Conservation (phyloP, 1,284 basidiomycete genomes). For the Ceratobasidium theobromae region DNA sequence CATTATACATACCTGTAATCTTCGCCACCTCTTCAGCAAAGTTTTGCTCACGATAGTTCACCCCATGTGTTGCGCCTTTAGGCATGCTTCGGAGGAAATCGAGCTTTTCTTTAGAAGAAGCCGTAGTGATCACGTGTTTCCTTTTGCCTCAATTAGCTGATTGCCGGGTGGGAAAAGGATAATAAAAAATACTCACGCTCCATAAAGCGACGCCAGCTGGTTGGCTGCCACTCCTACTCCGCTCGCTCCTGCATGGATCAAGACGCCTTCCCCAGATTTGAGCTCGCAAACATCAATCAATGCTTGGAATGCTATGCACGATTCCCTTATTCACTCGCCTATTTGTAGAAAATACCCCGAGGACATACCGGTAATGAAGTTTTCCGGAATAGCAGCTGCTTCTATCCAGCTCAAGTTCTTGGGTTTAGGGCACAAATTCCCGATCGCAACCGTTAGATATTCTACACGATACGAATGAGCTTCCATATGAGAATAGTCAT, state of each 20-base stretch:
- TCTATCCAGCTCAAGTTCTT: conserved; percentile 74
- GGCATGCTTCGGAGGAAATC: conserved; percentile 69
- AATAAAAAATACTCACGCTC: conserved; percentile 66
- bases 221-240: conserved; percentile 91
- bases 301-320: conserved; percentile 78
- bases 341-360: no score
- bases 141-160: conserved; percentile 46
- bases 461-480: no score
- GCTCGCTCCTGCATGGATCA: conserved; percentile 88
- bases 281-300: conserved; percentile 70
- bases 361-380: conserved; percentile 80
- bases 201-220: conserved; percentile 77
- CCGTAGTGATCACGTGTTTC: conserved; percentile 76
- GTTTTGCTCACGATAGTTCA: conserved; percentile 85
- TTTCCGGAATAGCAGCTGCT: conserved; percentile 84
- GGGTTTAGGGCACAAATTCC: conserved; percentile 78
- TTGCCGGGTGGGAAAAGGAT: neutral
- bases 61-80: conserved; percentile 63
- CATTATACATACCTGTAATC: conserved; percentile 49
- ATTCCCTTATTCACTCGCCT: no score
- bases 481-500: no score
- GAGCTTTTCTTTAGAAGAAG: conserved; percentile 83
- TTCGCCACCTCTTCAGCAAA: conserved; percentile 70
- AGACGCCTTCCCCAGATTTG: conserved; percentile 70
- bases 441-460: conserved; percentile 70